phyloP scores from a whole-genome alignment of 106 monocot genomes.

The Dactylorhiza incarnata region DNA sequence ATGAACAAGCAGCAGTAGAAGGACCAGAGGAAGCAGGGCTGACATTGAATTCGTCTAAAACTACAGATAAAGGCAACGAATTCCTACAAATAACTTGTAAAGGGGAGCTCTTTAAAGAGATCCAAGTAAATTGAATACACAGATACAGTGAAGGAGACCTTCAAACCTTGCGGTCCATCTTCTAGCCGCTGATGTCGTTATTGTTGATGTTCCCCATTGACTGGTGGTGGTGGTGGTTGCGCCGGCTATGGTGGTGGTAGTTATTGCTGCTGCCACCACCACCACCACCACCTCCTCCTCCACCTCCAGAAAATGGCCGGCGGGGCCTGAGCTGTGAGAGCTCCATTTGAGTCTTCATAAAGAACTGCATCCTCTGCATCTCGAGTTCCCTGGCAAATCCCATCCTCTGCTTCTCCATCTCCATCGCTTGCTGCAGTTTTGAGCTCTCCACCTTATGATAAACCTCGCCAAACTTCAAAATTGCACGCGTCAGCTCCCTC shows the following conservation, averaged over 20 bases:
- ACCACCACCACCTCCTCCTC: neutral
- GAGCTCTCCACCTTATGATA: slow-evolving; percentile 71
- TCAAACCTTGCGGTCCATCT: neutral
- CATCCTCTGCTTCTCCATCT: slow-evolving; percentile 73
- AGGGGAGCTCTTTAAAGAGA: slow-evolving; percentile 1
- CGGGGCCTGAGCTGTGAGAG: slow-evolving; percentile 18
- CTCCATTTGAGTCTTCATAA: slow-evolving; percentile 53
- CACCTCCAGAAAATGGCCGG: neutral
- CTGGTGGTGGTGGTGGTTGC: neutral
- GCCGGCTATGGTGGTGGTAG: slow-evolving; percentile 2
- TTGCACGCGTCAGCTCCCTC: slow-evolving; percentile 36
- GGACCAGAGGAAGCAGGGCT: neutral
- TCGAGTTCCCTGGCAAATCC: slow-evolving; percentile 59
- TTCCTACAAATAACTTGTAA: neutral
- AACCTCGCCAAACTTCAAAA: slow-evolving; percentile 57
- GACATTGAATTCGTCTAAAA: neutral
- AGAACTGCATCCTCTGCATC: slow-evolving; percentile 70
- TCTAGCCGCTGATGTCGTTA: neutral
- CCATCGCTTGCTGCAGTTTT: slow-evolving; percentile 53
- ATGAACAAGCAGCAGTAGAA: neutral
- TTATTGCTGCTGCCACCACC: neutral
- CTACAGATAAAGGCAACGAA: neutral
- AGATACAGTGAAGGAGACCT: neutral
- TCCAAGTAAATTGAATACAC: neutral
- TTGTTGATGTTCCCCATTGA: neutral